Evolutionary conservation across 2,329 filamentous ascomycete genomes (phyloP), one percentile per base, ranked within the genome.

Genomic region (Ophiostoma piceae): DNA sequence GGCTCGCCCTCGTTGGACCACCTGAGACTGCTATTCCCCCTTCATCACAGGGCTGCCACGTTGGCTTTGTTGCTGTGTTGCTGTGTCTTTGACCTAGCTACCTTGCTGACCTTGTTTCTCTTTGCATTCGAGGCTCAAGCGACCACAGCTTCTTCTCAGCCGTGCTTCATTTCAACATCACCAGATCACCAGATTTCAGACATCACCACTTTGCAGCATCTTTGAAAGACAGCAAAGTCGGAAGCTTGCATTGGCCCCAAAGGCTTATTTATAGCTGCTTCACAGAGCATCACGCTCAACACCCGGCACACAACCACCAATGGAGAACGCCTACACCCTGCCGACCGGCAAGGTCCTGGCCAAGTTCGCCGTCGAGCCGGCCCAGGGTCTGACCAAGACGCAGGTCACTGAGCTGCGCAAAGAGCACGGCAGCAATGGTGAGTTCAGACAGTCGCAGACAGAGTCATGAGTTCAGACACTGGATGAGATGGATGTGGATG

Each of bases 361-460:
- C 76, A 79, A 81, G 74, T 88, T 90, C 75, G 79, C 80, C 16
- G 87, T 89, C 69, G 81, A 87, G 73, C 80, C 82, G 68, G 77
- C 79, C 62, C 78, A 79, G 73, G 88, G 88, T 74, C 80, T 91
- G 75, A 84, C 79, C 14, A 84, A 88, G 74, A 77, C 81, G n/a
- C 87, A 90, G 78, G 85, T 90, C 69, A 74, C 78, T 66, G 80
- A 83, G 68, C 80, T 83, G 73, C 83, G 85, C 73, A 79, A 79
- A 67, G 89, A 88, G 79, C 79, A 90, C 77, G 88, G 88, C 73
- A 87, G 84, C 77, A 91, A 91, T 83, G 83, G 88, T 90, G 81
- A 72, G 85, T 72, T 19, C 35, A 35, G 35, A 35, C 35, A 35
- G 35, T 6, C 8, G 1, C 19, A 14, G n/a, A 14, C 22, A 11